Evolutionary conservation across 805 yeast genomes (phyloP), one percentile per base, ranked within the genome.

Genomic region (Ogataea henricii): DNA sequence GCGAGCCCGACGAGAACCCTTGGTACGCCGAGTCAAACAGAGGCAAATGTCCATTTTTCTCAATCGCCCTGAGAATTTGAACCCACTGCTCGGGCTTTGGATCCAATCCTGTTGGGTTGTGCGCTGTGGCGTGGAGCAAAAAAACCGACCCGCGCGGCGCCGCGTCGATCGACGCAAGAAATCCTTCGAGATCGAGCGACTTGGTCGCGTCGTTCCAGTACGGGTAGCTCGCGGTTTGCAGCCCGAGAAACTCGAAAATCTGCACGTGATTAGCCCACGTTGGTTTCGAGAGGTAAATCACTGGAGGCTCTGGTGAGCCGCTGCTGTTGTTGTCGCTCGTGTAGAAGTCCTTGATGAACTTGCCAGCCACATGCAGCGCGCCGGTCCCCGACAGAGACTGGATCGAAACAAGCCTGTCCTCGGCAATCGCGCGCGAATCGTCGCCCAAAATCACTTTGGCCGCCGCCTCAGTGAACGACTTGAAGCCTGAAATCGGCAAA

Each of bases 191-290:
- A 64, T 88, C 86, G 57, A 92, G 76, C 3, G 83, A 71, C 69
- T 88, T 88, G 47, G 84, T 79, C 17, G 72, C 74, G 46, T 76
- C 72, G 63, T 92, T 79, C 91, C 96, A 94, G 76, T 94, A 92
- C 20, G 96, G 90, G 65, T 94, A 92, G 14, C 73, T 68, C 30
- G 74, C 81, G 33, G 85, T 83, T 55, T 76, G 71, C 45, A 88
- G 74, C 4, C 95, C 96, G 51, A 81, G 74, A 45, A 78, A 71
- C 56, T 78, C 74, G 66, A 91, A 94, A 56, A 92, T 87, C 65
- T 85, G 90, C 65, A 78, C 76, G 72, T 92, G 99, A 74, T 94
- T 94, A 45, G 94, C 96, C 99, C 99, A 92, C n/a, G 98, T 90
- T 56, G 99, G 99, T 49, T 78, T 72, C 12, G 96, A 87, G 43